Conservation (phyloP, 2,329 filamentous ascomycete genomes). For the Pseudopithomyces maydicus region DNA sequence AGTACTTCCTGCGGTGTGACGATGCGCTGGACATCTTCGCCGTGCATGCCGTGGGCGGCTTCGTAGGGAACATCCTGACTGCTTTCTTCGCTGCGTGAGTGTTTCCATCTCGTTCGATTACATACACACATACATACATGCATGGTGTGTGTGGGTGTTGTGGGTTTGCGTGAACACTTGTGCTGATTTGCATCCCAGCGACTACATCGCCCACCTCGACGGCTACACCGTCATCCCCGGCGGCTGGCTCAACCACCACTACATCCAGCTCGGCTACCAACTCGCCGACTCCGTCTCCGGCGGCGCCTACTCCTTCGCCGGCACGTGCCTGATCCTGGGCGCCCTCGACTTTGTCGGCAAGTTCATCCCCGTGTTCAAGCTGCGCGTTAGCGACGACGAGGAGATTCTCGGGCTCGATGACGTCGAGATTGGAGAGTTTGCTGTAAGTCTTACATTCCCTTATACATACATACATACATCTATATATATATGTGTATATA, state of each 20-base stretch:
- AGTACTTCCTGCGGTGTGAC: conserved; percentile 80
- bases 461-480: too few relatives aligned
- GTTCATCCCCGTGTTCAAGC: conserved; percentile 73
- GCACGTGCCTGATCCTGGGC: conserved; percentile 75
- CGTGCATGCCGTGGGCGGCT: conserved; percentile 64
- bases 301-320: conserved; percentile 76
- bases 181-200: too few relatives aligned
- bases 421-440: conserved; percentile 89
- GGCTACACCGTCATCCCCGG: conserved; percentile 69
- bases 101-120: too few relatives aligned
- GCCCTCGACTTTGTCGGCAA: conserved; percentile 70
- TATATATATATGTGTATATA: too few relatives aligned
- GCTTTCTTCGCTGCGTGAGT: conserved; percentile 77
- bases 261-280: conserved; percentile 83
- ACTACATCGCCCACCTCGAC: conserved; percentile 84
- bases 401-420: conserved; percentile 88
- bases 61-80: conserved; percentile 63
- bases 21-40: conserved; percentile 81
- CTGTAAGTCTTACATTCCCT: conserved; percentile 57
- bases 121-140: neutral
- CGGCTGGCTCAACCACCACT: conserved; percentile 84
- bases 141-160: too few relatives aligned
- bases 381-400: conserved; percentile 76
- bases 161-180: too few relatives aligned
- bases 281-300: conserved; percentile 80